Base-by-base conservation (phyloP, 345 rosid species). In the Populus nigra region DNA sequence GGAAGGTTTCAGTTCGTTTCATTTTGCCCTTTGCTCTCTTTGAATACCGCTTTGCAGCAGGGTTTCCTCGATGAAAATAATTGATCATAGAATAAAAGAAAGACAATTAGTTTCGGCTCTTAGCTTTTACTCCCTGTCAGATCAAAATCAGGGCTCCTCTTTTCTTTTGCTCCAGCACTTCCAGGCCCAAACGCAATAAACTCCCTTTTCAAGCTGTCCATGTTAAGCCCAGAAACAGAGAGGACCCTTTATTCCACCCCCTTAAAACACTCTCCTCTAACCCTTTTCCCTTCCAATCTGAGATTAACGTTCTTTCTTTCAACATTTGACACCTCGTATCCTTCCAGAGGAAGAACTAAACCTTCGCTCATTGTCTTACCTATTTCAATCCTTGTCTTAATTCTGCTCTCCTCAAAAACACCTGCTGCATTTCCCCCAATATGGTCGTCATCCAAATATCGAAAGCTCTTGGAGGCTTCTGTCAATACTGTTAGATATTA, bases 371-470 rank as follows among this genome's bases (percentile, higher is more conserved):
- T 75, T 65, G 72, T 81, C 70, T 68, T 87, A 1, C 83, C 78
- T 65, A 27, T 79, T 65, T 75, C 81, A n/a, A 22, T 76, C 36
- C 74, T 78, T 67, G 31, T 63, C 75, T 10, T 83, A 12, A 16
- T 82, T 59, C 45, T 83, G 4, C 53, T 83, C 23, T 79, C 61
- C 3, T 72, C 76, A 0, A 18, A 55, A 16, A 31, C 25, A 20
- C 50, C 23, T 29, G 65, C 41, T 22, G 55, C 65, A 71, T 41
- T 49, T 45, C 50, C 85, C 77, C 22, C 79, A 77, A 39, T 69
- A 20, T 91, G 95, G 97, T 2, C 90, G 63, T 73, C 89, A 1
- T 20, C 76, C 45, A 84, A 70, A 76, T 93, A 89, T 68, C 80
- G 91, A 77, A 86, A 69, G 47, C 69, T 89, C 69, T 47, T 92